Percentiles rank a stretch among this genome's conserved stretches.
Conservation (phyloP, 2,329 filamentous ascomycete species). For the Ceratocystiopsis brevicomis region DNA sequence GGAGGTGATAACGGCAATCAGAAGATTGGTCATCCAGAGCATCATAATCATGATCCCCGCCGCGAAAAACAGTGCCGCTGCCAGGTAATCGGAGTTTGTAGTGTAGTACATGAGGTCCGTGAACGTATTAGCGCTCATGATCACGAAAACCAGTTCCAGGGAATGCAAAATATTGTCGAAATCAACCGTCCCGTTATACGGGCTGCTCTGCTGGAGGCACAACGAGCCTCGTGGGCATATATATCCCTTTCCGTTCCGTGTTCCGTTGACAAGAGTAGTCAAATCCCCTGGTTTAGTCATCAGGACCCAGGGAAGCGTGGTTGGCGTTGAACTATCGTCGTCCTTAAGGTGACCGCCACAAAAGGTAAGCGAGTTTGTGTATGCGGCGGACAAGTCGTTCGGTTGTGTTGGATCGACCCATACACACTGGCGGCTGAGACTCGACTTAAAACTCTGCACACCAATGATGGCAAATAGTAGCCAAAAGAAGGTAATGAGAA, state of each 20-base stretch:
- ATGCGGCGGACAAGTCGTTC: conserved; percentile 34
- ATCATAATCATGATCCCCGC: conserved; percentile 75
- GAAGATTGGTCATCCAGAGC: conserved; percentile 86
- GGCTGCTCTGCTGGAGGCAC: conserved; percentile 63
- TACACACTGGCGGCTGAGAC: conserved; percentile 56
- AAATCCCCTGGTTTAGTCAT: conserved; percentile 19
- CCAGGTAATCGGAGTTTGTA: conserved; percentile 76
- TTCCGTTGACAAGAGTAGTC: conserved; percentile 29
- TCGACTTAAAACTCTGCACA: conserved; percentile 87
- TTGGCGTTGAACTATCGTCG: conserved; percentile 28
- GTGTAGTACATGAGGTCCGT: conserved; percentile 88
- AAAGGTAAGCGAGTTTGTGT: conserved; percentile 49
- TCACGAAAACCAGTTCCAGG: conserved; percentile 83
- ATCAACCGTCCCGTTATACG: conserved; percentile 68
- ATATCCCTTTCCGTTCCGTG: conserved; percentile 55
- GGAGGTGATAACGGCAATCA: conserved; percentile 93
- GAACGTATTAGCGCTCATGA: conserved; percentile 97
- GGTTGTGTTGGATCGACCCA: conserved; percentile 50
- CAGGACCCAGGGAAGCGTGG: conserved; percentile 43
- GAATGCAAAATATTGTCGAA: conserved; percentile 93
- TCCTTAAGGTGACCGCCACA: conserved; percentile 68
- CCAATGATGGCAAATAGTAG: conserved; percentile 91
- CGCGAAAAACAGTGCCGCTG: conserved; percentile 60
- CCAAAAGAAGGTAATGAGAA: conserved; percentile 95
- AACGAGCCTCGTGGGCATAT: conserved; percentile 69